Percentiles rank a stretch among this genome's conserved stretches.
phyloP scores from a whole-genome alignment of 345 rosid species.

The Moricandia moricandioides region DNA sequence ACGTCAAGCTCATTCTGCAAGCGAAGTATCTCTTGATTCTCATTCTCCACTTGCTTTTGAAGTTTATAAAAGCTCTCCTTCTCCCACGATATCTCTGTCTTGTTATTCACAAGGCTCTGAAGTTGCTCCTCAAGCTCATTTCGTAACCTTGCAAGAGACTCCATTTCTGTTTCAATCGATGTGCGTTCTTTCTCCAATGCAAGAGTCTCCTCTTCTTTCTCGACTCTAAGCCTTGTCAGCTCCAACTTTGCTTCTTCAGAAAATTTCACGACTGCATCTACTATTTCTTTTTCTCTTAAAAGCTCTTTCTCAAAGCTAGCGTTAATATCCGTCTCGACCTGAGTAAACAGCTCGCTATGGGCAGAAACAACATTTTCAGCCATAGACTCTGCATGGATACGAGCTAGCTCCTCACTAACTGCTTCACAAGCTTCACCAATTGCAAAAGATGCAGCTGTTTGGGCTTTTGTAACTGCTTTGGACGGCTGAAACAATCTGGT shows the following conservation, averaged over 20 bases:
- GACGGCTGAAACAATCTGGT: slow-evolving; percentile 86
- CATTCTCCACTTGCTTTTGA: slow-evolving; percentile 61
- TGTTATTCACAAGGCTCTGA: slow-evolving; percentile 58
- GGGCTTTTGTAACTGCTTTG: slow-evolving; percentile 95
- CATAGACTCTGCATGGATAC: slow-evolving; percentile 85
- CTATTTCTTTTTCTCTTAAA: slow-evolving; percentile 60
- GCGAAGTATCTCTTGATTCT: slow-evolving; percentile 65
- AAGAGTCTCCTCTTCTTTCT: slow-evolving; percentile 67
- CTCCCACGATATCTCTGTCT: slow-evolving; percentile 75
- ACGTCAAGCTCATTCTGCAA: slow-evolving; percentile 78
- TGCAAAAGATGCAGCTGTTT: slow-evolving; percentile 89
- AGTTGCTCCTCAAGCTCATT: slow-evolving; percentile 74
- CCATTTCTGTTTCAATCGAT: slow-evolving; percentile 79
- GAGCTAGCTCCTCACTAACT: slow-evolving; percentile 86
- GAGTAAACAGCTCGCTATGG: slow-evolving; percentile 72
- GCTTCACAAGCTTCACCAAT: slow-evolving; percentile 74
- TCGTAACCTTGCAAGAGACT: slow-evolving; percentile 62
- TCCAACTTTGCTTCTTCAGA: slow-evolving; percentile 80
- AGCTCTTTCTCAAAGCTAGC: slow-evolving; percentile 76
- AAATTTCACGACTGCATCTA: slow-evolving; percentile 69
- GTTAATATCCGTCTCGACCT: slow-evolving; percentile 80
- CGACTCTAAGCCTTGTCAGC: slow-evolving; percentile 57
- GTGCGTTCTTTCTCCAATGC: slow-evolving; percentile 66
- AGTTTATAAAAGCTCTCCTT: slow-evolving; percentile 67
- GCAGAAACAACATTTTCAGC: slow-evolving; percentile 85